Base-by-base conservation (phyloP, 495 filamentous ascomycete species). In the Penicillium mononematosum region DNA sequence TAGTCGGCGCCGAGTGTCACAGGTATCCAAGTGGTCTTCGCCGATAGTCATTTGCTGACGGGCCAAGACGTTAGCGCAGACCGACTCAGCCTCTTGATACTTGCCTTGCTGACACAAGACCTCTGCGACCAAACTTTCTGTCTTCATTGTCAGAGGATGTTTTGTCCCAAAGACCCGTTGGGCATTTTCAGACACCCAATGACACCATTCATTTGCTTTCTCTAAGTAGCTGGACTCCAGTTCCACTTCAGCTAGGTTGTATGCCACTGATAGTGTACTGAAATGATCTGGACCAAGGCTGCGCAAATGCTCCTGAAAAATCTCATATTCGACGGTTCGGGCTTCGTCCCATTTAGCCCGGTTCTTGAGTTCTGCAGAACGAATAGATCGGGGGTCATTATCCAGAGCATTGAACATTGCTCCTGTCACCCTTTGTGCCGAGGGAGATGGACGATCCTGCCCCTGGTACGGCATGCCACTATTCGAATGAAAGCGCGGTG, bases 1-100 rank as follows among this genome's bases (percentile, higher is more conserved):
- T 4, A 75, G 46, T 5, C 72, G 72, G 38, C 69, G 66, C 8
- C 72, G 69, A 0, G 72, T 75, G 0, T 65, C 62, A 20, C 72
- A 53, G 9, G 70, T 75, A 44, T 75, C 69, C 3, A 73, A 31
- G 41, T 72, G 69, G 14, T 72, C 65, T 41, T 75, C 72, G 12
- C 72, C 72, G 16, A 75, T 67, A 10, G 58, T 70, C 61, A 75
- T 75, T 31, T 75, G 72, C 22, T 75, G 72, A 12, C 70, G 67
- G 2, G 72, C 72, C 3, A 75, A 59, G 4, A 73, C 65, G 8
- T 75, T 73, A 16, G 72, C 67, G 20, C 67, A 70, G 31, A 73
- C 58, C 0, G 70, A 73, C 56, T 75, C 70, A 0, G 67, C 66
- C 36, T 73, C 70, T 34, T 70, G 63, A 10, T 63, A 55, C 32